Evolutionary conservation across 768 basidiomycete species (phyloP), one percentile per base, ranked within the genome.

Genomic region (Pulveroboletus sp.): DNA sequence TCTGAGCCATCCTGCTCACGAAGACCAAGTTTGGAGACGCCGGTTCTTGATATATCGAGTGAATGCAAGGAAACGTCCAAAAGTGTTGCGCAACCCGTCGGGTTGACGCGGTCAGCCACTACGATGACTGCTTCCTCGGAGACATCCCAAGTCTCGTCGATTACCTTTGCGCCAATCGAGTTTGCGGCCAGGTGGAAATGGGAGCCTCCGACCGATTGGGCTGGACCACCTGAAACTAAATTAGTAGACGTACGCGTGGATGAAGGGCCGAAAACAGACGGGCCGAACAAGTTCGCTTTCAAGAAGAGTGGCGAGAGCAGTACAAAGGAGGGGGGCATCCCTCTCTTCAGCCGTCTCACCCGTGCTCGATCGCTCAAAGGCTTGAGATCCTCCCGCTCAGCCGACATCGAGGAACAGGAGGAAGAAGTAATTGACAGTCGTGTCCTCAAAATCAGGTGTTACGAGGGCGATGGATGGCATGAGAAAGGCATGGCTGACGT

Each of bases 401-500:
- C 5, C 12, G 31, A 50, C 9, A n/a, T 24, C 0, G 34, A 13
- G 7, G 38, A 38, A 3, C 12, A 14, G 27, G 35, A 44, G 24
- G 43, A 45, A 24, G 34, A 26, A 2, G 1, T 38, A 39, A 13
- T 29, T 34, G n/a, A 30, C 9, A 19, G n/a, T 4, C n/a, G 47
- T 16, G 49, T 53, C 4, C 23, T 65, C n/a, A 56, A 42, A 32
- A 39, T 65, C 20, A 53, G 56, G 20, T 45, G 45, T 10, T 47
- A 35, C 13, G 47, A 58, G 19, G 45, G 32, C 20, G 36, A 50
- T 3, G 42, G 37, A 11, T 66, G 62, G 61, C 34, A 57, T n/a
- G 63, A 65, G 44, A 59, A 46, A 30, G 45, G 51, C 24, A 17
- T 69, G 44, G 40, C 36, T 1, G 68, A 69, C 9, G 62, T 69